Base-by-base conservation (phyloP, 202 grass and related monocot genomes). In the Miscanthus sacchariflorus region DNA sequence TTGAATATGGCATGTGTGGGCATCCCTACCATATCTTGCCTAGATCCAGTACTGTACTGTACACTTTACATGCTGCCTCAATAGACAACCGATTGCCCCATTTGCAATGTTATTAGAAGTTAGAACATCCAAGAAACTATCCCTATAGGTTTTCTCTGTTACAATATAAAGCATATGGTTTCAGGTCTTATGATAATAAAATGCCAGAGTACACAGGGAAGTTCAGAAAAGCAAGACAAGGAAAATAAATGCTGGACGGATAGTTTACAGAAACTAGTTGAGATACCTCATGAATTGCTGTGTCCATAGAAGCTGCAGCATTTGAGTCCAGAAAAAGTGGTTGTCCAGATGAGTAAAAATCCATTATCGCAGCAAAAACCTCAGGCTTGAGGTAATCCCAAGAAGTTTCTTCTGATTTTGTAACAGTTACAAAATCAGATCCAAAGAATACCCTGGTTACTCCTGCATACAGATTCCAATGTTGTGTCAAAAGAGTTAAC, bases 381-480 rank as follows among this genome's bases (percentile, higher is more conserved):
- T 95, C 93, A 87, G 94, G 94, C 13, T 95, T 99, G 72, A 99
- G 87, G 86, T 88, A 93, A 81, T 99, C 97, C 97, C 97, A 96
- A 36, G 94, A 95, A 78, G 90, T 77, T 84, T 99, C 91, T 39
- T 99, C 94, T 76, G 94, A 95, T 81, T 99, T 99, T 68, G 94
- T 99, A 65, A 99, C 93, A 76, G 97, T 99, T 49, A 99, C 84
- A 91, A 99, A 99, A 90, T 99, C 97, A 28, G 94, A 93, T 82
- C 93, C 94, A 50, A 93, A 99, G 85, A 97, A 99, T 50, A 99
- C 93, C 70, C 97, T 99, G 44, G 90, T 95, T 70, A 99, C 90
- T 65, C 97, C 97, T 99, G 90, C 84, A 85, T 38, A 77, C 30
- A 81, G 77, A 91, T 39, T 19, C 59, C 48, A 14, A 46, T 46